A percentile compares a stretch with the other conserved stretches of the same genome.
Conservation (phyloP, 768 basidiomycete species). For the Mrakia blollopis region DNA sequence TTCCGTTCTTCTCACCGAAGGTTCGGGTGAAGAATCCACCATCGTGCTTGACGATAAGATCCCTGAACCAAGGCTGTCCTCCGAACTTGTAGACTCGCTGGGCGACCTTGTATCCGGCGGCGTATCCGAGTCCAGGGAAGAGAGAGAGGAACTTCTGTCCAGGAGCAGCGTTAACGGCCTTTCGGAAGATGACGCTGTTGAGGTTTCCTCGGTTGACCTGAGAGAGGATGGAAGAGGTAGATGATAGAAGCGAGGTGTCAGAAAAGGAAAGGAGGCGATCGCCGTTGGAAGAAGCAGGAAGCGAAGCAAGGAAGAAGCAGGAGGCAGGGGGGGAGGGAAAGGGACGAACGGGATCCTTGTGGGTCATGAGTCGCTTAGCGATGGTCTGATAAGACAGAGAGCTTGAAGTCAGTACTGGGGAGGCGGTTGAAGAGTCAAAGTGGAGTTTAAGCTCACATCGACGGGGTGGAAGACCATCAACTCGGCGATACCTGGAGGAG, state of each 20-base stretch:
- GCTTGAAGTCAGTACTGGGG: background rate
- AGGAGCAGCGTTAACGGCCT: conserved; percentile 65
- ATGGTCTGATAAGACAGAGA: conserved; percentile 61
- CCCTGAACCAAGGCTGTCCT: conserved; percentile 96
- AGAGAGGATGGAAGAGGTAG: background rate
- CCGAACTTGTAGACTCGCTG: conserved; percentile 98
- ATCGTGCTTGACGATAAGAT: conserved; percentile 76
- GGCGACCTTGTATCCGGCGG: conserved; percentile 93
- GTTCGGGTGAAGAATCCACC: conserved; percentile 70
- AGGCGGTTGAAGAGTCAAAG: background rate
- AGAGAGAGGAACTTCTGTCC: conserved; percentile 72
- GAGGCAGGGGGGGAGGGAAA: background rate
- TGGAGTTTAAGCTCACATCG: conserved; percentile 14
- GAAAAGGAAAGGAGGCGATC: background rate
- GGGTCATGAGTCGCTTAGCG: conserved; percentile 98
- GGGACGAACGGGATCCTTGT: conserved; percentile 55
- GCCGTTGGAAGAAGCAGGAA: background rate
- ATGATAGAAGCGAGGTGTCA: conserved; percentile 46
- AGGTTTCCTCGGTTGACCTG: conserved; percentile 51
- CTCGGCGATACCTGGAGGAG: conserved; percentile 74
- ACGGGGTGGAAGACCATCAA: conserved; percentile 85
- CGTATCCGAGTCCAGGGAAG: conserved; percentile 98
- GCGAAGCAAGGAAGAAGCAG: background rate
- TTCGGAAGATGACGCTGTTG: conserved; percentile 79
- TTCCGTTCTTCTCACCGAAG: conserved; percentile 92